Evolutionary conservation across 1,139 yeast species (phyloP), one percentile per base, ranked within the genome.

Genomic region (Wickerhamomyces sp.): DNA sequence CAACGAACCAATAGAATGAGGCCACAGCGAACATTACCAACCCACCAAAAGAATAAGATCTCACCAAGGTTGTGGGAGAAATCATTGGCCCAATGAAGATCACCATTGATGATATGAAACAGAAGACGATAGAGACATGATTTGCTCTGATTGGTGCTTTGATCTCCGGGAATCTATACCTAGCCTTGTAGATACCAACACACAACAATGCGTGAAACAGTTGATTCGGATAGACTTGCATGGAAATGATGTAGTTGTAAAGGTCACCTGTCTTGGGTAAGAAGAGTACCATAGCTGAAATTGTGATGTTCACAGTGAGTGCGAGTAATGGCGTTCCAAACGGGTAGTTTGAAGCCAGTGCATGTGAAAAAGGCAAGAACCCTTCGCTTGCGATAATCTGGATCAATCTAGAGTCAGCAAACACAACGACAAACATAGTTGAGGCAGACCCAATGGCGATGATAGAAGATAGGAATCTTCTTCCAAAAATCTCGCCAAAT

Each of bases 331-430:
- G 82, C 1, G 81, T 70, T 2, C 74, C 75, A 38, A 60, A 66
- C 4, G 81, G 80, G 20, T 70, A 66, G 42, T 75, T 75, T 6
- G 80, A 70, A 1, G 81, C 70, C 68, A 75, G 70, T 36, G 65
- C 58, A 28, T 48, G 51, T 2, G 79, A 71, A 31, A 61, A 68
- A 4, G 83, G 83, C 24, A 77, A 53, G 45, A 66, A 74, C 0
- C 83, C 83, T 45, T 75, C 82, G 22, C 80, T 55, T 44, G 76
- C 75, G 3, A 73, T 74, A 51, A 73, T 82, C 49, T 76, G 83
- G 44, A 73, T 72, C 49, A 73, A 66, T 42, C 82, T 58, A 1
- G 81, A 72, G 13, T 73, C 67, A 12, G 78, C 71, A 48, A 72
- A 77, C n/a, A 75, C 57, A 7, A 75, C 81, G 16, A 75, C 78